These are phyloP conservation scores for Coprinellus micaceus DNA, from an alignment of 768 basidiomycete genomes.

Conservation along the genomic window DNA sequence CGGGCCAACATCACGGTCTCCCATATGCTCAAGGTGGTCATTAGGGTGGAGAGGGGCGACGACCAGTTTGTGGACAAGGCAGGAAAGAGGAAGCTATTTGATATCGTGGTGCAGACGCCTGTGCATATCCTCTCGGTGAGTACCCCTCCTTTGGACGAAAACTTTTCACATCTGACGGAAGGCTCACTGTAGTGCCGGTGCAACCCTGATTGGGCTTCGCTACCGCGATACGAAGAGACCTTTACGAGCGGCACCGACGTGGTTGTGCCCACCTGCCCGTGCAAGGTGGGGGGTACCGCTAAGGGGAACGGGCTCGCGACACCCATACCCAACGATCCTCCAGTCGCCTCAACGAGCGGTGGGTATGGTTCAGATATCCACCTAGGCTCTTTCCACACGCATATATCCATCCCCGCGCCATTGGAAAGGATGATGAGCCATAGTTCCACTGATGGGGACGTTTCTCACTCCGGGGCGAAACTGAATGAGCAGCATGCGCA, in stretches of 20 bases:
- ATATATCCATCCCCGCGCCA: not conserved
- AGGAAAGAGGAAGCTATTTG: conserved; percentile 78
- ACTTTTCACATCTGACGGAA: not conserved
- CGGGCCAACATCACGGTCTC: conserved; percentile 69
- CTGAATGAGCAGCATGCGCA: too few species aligned
- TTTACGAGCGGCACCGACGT: conserved; percentile 32
- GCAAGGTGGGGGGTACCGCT: conserved; percentile 24
- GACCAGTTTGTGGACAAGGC: conserved; percentile 60
- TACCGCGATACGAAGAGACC: conserved; percentile 68
- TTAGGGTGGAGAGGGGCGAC: conserved; percentile 82
- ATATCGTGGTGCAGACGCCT: conserved; percentile 82
- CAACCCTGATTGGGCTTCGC: conserved; percentile 71
- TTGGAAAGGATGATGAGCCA: not conserved
- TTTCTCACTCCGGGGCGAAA: too few species aligned
- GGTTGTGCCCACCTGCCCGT: conserved; percentile 44
- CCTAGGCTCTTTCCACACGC: not conserved
- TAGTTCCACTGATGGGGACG: not conserved
- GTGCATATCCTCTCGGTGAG: conserved; percentile 84
- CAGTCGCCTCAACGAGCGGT: not conserved
- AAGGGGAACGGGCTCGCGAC: not conserved
- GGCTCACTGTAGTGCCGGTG: conserved; percentile 61
- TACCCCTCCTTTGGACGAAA: conserved; percentile 6
- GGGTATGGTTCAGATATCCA: not conserved
- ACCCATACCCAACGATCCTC: not conserved
- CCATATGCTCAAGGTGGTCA: conserved; percentile 77